Evolutionary conservation across 306 rosid genomes (phyloP), one percentile per base, ranked within the genome.

Genomic region (Cajanus cajan): DNA sequence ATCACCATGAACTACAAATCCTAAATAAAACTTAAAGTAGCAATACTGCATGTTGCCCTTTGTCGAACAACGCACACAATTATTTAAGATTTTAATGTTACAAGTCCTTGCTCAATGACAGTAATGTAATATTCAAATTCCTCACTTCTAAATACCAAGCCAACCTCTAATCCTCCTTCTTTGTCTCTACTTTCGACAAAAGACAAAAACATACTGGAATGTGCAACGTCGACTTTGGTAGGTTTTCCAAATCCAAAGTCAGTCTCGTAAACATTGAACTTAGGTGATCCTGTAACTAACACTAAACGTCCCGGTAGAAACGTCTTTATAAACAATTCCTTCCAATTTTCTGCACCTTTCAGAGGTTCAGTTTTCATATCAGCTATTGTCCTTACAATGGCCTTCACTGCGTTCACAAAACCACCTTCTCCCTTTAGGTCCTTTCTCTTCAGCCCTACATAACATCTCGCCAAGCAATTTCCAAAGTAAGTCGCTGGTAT

Each of bases 161-260:
- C 87, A 80, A 84, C n/a, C 51, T 84, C 87, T 69, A 84, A 36
- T 15, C 87, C 87, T 12, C 79, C 84, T 19, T 79, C 79, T 2
- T 11, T 16, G 15, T 39, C 33, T 51, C 84, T 72, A 63, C 72
- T 62, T 24, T 84, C 82, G 25, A 82, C 79, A 41, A 84, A 47
- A 69, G 84, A 80, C 71, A 84, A 62, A 54, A 63, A 4, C 71
- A 69, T 84, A 5, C 8, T 8, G 0, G 41, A 15, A 76, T 84
- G 84, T 2, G 70, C 43, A 82, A 84, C 80, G 12, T 84, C 87
- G 13, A 80, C 87, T 73, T 84, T 84, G 3, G 9, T 8, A 5
- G 87, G 87, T 31, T 40, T 80, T 71, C 87, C 87, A 36, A 84
- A 84, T 22, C 87, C 87, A 80, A 80, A 84, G 9, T 75, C 72